Evolutionary conservation across 2,329 filamentous ascomycete genomes (phyloP).

Genomic region (Alternaria infectoria): DNA sequence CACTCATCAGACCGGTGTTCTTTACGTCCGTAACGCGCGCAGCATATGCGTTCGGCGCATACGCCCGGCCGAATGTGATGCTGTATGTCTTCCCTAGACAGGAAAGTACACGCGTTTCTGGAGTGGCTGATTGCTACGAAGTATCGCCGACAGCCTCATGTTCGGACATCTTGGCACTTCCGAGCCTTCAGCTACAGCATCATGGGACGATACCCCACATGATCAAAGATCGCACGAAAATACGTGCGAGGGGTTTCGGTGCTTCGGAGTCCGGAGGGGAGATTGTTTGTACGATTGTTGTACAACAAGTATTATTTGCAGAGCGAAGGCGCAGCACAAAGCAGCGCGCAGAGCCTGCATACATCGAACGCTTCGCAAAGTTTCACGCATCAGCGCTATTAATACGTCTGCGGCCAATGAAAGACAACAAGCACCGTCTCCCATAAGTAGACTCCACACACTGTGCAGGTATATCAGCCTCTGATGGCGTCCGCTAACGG

Average conservation of each 20-base stretch:
- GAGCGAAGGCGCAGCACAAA: background rate
- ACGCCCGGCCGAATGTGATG: accelerated
- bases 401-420: too few relatives aligned
- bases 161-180: background rate
- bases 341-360: background rate
- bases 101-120: background rate
- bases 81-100: background rate
- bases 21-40: background rate
- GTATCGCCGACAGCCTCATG: background rate
- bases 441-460: too few relatives aligned
- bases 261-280: background rate
- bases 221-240: background rate
- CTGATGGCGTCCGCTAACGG: conserved; percentile 13
- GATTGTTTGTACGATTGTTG: accelerated
- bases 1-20: background rate
- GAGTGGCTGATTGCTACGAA: background rate
- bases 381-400: too few relatives aligned
- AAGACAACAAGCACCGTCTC: too few relatives aligned
- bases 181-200: background rate
- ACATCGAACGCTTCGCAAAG: too few relatives aligned
- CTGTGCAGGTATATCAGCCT: background rate
- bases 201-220: accelerated
- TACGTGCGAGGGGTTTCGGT: accelerated
- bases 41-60: accelerated
- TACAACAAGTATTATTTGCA: background rate